Conservation (phyloP, 2,329 filamentous ascomycete species). For the Colletotrichum brevisporum region DNA sequence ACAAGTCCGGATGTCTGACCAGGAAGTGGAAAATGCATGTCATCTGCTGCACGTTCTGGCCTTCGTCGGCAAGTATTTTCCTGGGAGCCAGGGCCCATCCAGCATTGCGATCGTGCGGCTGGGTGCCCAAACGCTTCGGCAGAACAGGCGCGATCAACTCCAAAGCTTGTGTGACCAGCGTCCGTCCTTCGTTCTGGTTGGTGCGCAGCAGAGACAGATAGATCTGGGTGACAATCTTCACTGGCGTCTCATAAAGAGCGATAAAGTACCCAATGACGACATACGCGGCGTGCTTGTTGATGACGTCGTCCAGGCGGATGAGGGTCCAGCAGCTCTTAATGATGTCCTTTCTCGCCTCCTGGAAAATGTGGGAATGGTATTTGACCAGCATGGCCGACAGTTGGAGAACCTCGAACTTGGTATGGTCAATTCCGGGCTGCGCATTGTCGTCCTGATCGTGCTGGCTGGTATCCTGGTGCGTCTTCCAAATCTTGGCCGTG, state of each 20-base stretch:
- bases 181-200: slow-evolving; percentile 94
- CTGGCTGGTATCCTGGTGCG: slow-evolving; percentile 83
- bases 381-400: slow-evolving; percentile 96
- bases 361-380: slow-evolving; percentile 88
- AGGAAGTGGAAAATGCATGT: slow-evolving; percentile 98
- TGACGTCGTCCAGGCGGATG: slow-evolving; percentile 97
- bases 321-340: slow-evolving; percentile 99
- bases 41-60: slow-evolving; percentile 94
- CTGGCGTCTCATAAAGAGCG: slow-evolving; percentile 93
- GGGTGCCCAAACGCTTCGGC: slow-evolving; percentile 82
- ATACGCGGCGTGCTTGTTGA: slow-evolving; percentile 99
- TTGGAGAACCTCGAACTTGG: slow-evolving; percentile 94
- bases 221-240: slow-evolving; percentile 96
- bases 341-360: slow-evolving; percentile 95
- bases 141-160: slow-evolving; percentile 95
- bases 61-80: slow-evolving; percentile 93
- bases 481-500: slow-evolving; percentile 93
- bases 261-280: slow-evolving; percentile 99
- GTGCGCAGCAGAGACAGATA: slow-evolving; percentile 92
- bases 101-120: slow-evolving; percentile 79
- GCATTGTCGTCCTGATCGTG: slow-evolving; percentile 91
- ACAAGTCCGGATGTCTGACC: slow-evolving; percentile 90
- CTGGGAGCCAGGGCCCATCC: slow-evolving; percentile 92
- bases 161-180: slow-evolving; percentile 92
- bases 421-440: slow-evolving; percentile 92